These are phyloP conservation scores for Coemansia sp. DNA, from an alignment of 192 early-diverging fungal genomes.

Conservation along the genomic window DNA sequence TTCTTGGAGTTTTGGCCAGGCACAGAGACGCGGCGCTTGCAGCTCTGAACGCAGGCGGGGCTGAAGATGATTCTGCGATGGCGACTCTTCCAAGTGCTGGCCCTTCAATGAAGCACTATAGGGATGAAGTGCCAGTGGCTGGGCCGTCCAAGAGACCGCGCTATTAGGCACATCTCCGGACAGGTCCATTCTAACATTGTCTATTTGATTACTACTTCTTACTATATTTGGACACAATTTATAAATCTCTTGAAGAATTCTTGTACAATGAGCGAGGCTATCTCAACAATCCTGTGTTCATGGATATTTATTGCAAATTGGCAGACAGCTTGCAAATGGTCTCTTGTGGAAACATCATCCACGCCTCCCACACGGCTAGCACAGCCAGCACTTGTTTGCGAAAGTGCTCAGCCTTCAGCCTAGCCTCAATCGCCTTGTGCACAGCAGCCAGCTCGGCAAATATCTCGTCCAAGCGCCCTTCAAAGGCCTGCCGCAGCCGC, in stretches of 20 bases:
- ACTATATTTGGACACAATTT: background rate
- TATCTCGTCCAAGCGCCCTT: constrained; percentile 61
- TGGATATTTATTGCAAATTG: constrained; percentile 6
- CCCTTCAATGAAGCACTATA: background rate
- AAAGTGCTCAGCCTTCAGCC: constrained; percentile 84
- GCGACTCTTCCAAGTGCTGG: background rate
- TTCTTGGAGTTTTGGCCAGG: background rate
- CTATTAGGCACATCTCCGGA: background rate
- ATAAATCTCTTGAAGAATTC: no score
- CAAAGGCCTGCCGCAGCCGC: constrained; percentile 77
- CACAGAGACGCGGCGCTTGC: background rate
- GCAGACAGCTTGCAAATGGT: constrained; percentile 15
- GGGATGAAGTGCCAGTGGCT: background rate
- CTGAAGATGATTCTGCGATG: background rate
- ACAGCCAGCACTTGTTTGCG: constrained; percentile 65
- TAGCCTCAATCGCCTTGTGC: constrained; percentile 67
- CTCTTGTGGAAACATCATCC: constrained; percentile 80
- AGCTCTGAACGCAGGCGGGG: background rate
- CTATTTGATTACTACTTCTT: background rate
- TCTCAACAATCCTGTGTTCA: no score
- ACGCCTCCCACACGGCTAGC: constrained; percentile 84
- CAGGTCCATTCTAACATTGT: background rate
- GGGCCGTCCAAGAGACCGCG: background rate
- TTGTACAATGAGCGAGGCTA: no score
- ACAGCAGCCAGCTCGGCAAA: constrained; percentile 73